phyloP scores from a whole-genome alignment of 2,329 filamentous ascomycete genomes.

The Aspergillus sp. region DNA sequence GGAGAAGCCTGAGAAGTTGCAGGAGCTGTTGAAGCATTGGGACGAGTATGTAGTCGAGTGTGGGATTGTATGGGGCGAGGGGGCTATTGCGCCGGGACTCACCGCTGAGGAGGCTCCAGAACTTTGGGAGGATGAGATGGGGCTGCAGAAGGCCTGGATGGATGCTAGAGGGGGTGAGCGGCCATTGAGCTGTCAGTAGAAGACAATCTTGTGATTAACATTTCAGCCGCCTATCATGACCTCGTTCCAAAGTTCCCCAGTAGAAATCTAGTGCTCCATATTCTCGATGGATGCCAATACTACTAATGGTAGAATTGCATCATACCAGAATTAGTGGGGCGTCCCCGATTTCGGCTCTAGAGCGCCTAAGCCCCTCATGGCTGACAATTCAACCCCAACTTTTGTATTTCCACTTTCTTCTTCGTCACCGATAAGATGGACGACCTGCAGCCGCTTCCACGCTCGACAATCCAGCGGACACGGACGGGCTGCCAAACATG shows the following conservation, averaged over 20 bases:
- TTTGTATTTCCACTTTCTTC: neutral
- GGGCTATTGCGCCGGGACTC: neutral
- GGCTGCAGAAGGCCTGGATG: neutral
- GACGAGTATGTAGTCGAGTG: conserved; percentile 2
- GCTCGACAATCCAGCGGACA: neutral
- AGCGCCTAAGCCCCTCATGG: neutral
- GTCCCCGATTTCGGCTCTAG: neutral
- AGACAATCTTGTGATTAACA: neutral
- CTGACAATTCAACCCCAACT: neutral
- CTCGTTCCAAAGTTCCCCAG: neutral
- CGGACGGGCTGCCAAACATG: conserved; percentile 3
- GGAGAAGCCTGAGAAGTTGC: neutral
- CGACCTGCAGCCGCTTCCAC: neutral
- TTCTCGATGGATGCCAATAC: too few species aligned
- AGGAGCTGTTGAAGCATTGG: neutral
- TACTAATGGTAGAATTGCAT: neutral
- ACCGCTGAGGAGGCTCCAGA: neutral
- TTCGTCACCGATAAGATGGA: neutral
- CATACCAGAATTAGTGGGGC: neutral
- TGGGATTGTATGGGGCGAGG: conserved; percentile 5
- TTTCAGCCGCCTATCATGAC: too few species aligned
- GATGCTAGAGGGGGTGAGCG: neutral
- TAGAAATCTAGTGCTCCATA: too few species aligned
- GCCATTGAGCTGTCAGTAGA: neutral
- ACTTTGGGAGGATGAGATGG: conserved; percentile 6